Evolutionary conservation across 495 filamentous ascomycete species (phyloP), one percentile per base, ranked within the genome.

Genomic region (Aspergillus kassunensis): DNA sequence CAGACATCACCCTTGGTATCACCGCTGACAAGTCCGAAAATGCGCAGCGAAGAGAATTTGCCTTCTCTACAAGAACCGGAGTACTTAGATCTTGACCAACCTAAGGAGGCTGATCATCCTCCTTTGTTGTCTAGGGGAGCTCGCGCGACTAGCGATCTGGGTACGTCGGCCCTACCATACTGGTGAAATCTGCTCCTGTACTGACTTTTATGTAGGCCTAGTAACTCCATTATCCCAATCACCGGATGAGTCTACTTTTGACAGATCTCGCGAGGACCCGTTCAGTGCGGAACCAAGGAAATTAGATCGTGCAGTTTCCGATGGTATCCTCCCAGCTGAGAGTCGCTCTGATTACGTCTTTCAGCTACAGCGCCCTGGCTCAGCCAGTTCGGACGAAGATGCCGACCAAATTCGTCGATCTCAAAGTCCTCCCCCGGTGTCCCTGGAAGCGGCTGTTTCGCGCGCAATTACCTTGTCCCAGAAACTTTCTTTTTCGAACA

Each of bases 1-100:
- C 95, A 97, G 69, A 99, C 93, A 7, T 97, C 91, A 11, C 95
- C 93, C 21, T 71, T 96, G 36, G 87, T 95, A 31, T 96, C 90
- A 33, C 93, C 93, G 10, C 86, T 83, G 21, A 77, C 82, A 10
- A 96, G 90, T 57, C 93, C 93, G 10, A 78, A 82, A 46, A 68
- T 72, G 20, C 68, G 70, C 35, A 74, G 82, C 13, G 80, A 86
- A 45, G 63, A 72, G 8, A 74, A 80, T 44, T 63, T 80, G 24
- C 63, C 78, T 9, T 73, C 70, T 4, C 75, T 97, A 8, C 82
- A 86, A 55, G 93, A 97, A 64, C 90, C 87, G 4, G 92, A 97
- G 23, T 87, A 80, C 27, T 66, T 97, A 20, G 88, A 96, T 62
- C 74, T 98, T 12, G 82, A 74, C 46, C 27, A 55, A 25, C 37